Evolutionary conservation across 306 rosid species (phyloP).

Genomic region (Gastrolobium villosum): DNA sequence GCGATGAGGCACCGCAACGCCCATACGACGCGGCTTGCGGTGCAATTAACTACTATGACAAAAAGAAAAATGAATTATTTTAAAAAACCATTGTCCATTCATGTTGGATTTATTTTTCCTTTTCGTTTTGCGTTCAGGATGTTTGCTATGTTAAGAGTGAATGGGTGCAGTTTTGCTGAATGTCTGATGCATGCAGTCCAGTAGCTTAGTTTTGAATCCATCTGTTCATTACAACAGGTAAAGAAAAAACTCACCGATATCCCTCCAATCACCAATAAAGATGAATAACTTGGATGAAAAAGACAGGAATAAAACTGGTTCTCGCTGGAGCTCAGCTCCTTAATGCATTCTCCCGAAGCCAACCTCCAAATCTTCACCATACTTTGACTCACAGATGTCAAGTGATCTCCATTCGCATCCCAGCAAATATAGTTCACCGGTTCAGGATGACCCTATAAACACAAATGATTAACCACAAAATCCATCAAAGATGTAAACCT

Average conservation of each 20-base stretch:
- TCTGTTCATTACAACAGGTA: conserved; percentile 11
- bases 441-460: conserved; percentile 61
- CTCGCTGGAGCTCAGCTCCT: conserved; percentile 51
- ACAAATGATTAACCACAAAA: conserved; percentile 29
- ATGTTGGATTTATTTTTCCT: background rate
- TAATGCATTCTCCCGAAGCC: conserved; percentile 60
- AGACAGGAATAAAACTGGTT: conserved; percentile 61
- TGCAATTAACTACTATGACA: no score
- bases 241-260: conserved; percentile 50
- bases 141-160: background rate
- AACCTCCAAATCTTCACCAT: conserved; percentile 61
- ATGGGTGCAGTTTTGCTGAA: background rate
- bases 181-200: background rate
- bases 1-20: no score
- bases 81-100: background rate
- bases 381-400: conserved; percentile 64
- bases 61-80: background rate
- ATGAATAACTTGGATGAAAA: conserved; percentile 65
- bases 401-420: conserved; percentile 55
- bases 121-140: background rate
- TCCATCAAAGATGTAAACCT: conserved; percentile 9
- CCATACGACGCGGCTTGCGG: no score
- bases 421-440: conserved; percentile 63
- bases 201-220: background rate
- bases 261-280: conserved; percentile 62